These are phyloP conservation scores for Boletellus ananiceps DNA, from an alignment of 768 basidiomycete genomes.

Conservation along the genomic window DNA sequence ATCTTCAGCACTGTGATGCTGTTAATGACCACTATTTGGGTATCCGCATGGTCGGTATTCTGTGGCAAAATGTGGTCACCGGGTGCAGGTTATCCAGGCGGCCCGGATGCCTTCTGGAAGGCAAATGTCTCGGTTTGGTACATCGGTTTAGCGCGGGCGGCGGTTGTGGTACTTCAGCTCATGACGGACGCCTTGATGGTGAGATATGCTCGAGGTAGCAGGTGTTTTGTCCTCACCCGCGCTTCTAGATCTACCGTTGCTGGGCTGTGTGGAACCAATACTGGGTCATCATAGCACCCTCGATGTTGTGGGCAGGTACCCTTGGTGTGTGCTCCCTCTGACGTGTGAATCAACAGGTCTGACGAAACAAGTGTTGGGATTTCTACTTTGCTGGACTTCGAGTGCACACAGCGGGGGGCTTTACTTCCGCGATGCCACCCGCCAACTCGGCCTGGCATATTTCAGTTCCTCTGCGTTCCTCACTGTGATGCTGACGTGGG, in stretches of 20 bases:
- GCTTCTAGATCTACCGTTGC: neutral
- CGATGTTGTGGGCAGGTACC: neutral
- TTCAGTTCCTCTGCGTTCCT: conserved; percentile 1
- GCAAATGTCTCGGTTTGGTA: neutral
- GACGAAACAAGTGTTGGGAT: neutral
- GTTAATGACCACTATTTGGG: neutral
- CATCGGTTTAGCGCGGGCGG: neutral
- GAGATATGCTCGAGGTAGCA: neutral
- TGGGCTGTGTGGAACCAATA: neutral
- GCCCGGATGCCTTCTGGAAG: neutral
- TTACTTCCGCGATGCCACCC: neutral
- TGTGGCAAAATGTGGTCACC: neutral
- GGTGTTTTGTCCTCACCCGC: neutral
- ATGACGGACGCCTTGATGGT: neutral
- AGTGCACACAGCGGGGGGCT: neutral
- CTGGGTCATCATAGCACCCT: neutral
- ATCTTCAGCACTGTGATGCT: neutral
- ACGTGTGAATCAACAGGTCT: neutral
- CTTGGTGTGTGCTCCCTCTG: neutral
- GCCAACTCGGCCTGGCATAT: conserved; percentile 1
- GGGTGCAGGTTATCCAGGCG: neutral
- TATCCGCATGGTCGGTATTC: neutral
- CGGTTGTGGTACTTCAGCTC: neutral
- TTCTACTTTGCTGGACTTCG: neutral
- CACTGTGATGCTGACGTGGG: conserved; percentile 2